A percentile compares a stretch with the other conserved stretches of the same genome.
Evolutionary conservation across 2,329 filamentous ascomycete species (phyloP).

Genomic region (Curvularia spicifera): DNA sequence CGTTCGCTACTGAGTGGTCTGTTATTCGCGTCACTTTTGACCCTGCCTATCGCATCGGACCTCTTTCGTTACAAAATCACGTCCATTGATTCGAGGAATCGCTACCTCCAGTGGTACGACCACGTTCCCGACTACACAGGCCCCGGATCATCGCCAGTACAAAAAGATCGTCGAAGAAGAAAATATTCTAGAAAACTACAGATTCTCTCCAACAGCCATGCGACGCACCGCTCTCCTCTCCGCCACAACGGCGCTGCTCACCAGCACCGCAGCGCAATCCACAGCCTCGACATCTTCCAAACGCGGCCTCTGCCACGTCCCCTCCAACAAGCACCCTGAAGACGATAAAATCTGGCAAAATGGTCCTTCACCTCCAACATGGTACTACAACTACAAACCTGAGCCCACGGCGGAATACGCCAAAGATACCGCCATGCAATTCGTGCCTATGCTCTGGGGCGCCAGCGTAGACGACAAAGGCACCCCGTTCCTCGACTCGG

Average conservation of each 20-base stretch:
- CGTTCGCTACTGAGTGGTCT: neutral
- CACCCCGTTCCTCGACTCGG: constrained; percentile 66
- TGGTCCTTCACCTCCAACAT: constrained; percentile 66
- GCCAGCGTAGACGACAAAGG: constrained; percentile 52
- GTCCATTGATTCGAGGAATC: constrained; percentile 2
- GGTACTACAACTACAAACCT: constrained; percentile 83
- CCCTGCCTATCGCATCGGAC: neutral
- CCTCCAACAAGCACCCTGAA: constrained; percentile 59
- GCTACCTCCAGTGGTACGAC: neutral
- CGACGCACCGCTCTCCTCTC: constrained; percentile 7
- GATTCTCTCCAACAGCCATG: constrained; percentile 6
- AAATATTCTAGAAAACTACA: neutral
- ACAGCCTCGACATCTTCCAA: constrained; percentile 61
- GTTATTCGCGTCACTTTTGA: neutral
- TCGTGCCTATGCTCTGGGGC: constrained; percentile 84
- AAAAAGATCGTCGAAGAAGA: constrained; percentile 2
- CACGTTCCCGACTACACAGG: neutral
- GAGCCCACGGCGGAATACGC: constrained; percentile 62
- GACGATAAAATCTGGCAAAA: constrained; percentile 72
- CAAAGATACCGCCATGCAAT: constrained; percentile 62
- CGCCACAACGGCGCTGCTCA: constrained; percentile 11
- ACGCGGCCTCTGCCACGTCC: constrained; percentile 75
- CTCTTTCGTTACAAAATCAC: neutral
- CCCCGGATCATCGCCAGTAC: neutral
- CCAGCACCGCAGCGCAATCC: constrained; percentile 29